These are phyloP conservation scores for Achaetomium macrosporum DNA, from an alignment of 2,329 filamentous ascomycete genomes.

Conservation along the genomic window DNA sequence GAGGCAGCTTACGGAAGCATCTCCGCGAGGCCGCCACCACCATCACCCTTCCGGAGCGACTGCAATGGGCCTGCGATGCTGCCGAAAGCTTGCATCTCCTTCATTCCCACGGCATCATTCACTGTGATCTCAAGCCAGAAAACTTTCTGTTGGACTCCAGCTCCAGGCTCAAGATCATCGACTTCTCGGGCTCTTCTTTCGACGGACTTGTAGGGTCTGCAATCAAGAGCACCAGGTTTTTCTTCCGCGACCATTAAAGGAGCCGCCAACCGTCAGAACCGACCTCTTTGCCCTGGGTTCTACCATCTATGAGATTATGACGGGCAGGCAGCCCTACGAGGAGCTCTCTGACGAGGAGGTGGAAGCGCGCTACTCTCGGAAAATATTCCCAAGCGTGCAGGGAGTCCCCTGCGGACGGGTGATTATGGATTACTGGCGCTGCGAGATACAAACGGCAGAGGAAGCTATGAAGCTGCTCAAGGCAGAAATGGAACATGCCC, in stretches of 20 bases:
- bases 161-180: conserved; percentile 6
- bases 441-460: conserved; percentile 6
- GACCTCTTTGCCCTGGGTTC: conserved; percentile 6
- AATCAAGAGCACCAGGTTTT: conserved; percentile 5
- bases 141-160: conserved; percentile 5
- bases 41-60: conserved; percentile 2
- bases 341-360: conserved; percentile 5
- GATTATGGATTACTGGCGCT: conserved; percentile 6
- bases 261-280: conserved; percentile 5
- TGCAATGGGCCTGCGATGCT: conserved; percentile 7
- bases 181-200: conserved; percentile 9
- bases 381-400: conserved; percentile 4
- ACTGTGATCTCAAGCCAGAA: conserved; percentile 7
- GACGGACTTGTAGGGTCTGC: conserved; percentile 4
- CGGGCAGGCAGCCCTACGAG: conserved; percentile 3
- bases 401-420: background rate
- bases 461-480: conserved; percentile 2
- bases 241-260: background rate
- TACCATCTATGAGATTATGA: conserved; percentile 10
- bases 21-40: background rate
- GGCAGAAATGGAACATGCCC: conserved; percentile 1
- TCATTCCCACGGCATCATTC: conserved; percentile 4
- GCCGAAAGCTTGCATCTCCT: conserved; percentile 4
- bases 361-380: background rate
- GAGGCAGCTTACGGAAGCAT: conserved; percentile 4